phyloP scores from a whole-genome alignment of 352 stramenopile genomes.

The Phytophthora pistaciae region DNA sequence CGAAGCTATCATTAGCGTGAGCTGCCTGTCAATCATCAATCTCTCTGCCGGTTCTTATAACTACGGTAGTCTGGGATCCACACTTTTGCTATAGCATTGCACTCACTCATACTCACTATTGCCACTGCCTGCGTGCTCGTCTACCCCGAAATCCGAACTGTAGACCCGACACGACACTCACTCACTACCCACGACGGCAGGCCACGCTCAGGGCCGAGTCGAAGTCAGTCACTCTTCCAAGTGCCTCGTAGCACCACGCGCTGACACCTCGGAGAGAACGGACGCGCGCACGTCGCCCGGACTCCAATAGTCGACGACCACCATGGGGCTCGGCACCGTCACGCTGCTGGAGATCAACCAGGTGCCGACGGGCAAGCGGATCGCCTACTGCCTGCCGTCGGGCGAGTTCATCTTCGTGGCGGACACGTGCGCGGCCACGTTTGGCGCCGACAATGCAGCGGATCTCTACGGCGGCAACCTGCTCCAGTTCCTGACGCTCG shows the following conservation, averaged over 20 bases:
- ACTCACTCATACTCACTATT: not conserved
- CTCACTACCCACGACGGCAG: not conserved
- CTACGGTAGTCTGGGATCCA: conserved; percentile 1
- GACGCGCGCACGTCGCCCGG: conserved; percentile 9
- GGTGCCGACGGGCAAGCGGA: conserved; percentile 48
- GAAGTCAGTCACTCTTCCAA: conserved; percentile 23
- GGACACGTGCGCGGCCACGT: conserved; percentile 49
- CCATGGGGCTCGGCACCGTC: conserved; percentile 60
- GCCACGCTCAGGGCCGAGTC: conserved; percentile 2
- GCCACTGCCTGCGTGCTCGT: not conserved
- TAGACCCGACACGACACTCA: conserved; percentile 4
- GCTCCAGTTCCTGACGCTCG: conserved; percentile 58
- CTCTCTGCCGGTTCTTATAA: conserved; percentile 42
- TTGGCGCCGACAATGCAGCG: conserved; percentile 36
- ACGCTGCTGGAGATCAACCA: conserved; percentile 75
- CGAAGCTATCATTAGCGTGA: conserved; percentile 45
- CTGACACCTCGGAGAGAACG: conserved; percentile 7
- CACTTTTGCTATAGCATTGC: not conserved
- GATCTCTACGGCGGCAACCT: conserved; percentile 76
- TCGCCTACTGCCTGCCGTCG: conserved; percentile 75
- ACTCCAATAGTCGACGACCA: conserved; percentile 10
- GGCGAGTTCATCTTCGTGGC: conserved; percentile 84
- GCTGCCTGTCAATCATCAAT: conserved; percentile 38
- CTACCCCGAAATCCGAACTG: conserved; percentile 15
- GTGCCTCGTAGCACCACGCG: conserved; percentile 19